Evolutionary conservation across 1,139 yeast genomes (phyloP).

Genomic region (Blastobotrys ciferrii): DNA sequence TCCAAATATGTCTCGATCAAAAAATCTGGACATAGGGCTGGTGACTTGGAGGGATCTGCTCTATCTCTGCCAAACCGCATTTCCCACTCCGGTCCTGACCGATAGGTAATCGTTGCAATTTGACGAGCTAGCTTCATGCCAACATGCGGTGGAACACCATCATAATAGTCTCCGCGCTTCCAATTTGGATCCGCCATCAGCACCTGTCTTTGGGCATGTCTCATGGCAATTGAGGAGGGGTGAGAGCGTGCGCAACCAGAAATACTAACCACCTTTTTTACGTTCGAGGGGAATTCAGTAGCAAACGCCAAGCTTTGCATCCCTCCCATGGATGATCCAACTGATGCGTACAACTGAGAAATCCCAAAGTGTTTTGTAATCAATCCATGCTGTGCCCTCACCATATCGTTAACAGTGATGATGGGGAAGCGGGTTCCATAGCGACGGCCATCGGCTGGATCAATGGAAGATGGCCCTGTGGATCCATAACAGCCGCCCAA

Average conservation of each 20-base stretch:
- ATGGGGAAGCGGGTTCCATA: conserved; percentile 91
- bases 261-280: conserved; percentile 67
- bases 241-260: conserved; percentile 94
- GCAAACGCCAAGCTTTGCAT: conserved; percentile 93
- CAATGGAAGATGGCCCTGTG: conserved; percentile 84
- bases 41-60: conserved; percentile 73
- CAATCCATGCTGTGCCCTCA: conserved; percentile 77
- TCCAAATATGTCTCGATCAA: conserved; percentile 88
- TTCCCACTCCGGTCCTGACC: conserved; percentile 98
- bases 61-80: conserved; percentile 84
- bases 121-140: conserved; percentile 95
- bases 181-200: conserved; percentile 93
- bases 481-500: conserved; percentile 95
- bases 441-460: conserved; percentile 65
- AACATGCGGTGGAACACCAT: conserved; percentile 77
- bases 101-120: conserved; percentile 88
- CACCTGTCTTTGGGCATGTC: conserved; percentile 91
- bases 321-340: conserved; percentile 97
- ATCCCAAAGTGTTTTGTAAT: conserved; percentile 62
- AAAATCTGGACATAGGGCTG: conserved; percentile 91
- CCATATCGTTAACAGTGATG: conserved; percentile 83
- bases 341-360: conserved; percentile 64
- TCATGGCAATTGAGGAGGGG: conserved; percentile 89
- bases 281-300: conserved; percentile 75
- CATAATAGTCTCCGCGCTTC: conserved; percentile 88